Base-by-base conservation (phyloP, 495 filamentous ascomycete genomes). In the Haplographium delicatum region DNA sequence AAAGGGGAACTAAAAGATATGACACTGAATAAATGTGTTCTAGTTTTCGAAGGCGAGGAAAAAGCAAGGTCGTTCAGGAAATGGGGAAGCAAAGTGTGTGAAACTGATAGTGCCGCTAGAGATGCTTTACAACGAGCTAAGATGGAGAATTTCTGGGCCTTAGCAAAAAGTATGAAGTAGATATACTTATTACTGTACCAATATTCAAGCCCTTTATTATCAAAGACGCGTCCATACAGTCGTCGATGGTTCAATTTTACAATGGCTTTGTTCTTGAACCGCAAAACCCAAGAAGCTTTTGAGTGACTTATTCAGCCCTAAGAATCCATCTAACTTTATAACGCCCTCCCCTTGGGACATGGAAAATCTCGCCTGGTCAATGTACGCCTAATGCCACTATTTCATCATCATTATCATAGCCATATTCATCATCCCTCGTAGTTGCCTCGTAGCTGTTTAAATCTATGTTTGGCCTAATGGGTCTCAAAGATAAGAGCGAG, bases 131-230 rank as follows among this genome's bases (percentile, higher is more conserved):
- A 79, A 3, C 79, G 86, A 56, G 76, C 78, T 5, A 96, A 95
- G 71, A 85, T 96, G 81, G 93, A 97, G 64, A 94, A 82, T 59
- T 90, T 97, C 60, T 99, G 93, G 93, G 84, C 83, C n/a, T 70
- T 90, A 63, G 93, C 90, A 2, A 97, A 95, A 79, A 85, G 51
- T 24, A 56, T 58, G 50, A 54, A 59, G 31, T 57, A 59, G 34
- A 16, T 24, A 18, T 2, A 4, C 15, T 2, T 1, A 18, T 6
- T 11, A 5, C 15, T 15, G 13, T 27, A 9, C 20, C 22, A 25
- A 27, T 15, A 39, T 39, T 31, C 6, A 39, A 39, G 16, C 35
- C 35, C 10, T 39, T 18, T 19, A 13, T 19, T 1, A 7, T 20
- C 11, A 39, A 9, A 19, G 3, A 19, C 18, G 22, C n/a, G 18